A percentile compares a stretch with the other conserved stretches of the same genome.
Conservation (phyloP, 2,329 filamentous ascomycete species). For the Sphaerulina musiva region DNA sequence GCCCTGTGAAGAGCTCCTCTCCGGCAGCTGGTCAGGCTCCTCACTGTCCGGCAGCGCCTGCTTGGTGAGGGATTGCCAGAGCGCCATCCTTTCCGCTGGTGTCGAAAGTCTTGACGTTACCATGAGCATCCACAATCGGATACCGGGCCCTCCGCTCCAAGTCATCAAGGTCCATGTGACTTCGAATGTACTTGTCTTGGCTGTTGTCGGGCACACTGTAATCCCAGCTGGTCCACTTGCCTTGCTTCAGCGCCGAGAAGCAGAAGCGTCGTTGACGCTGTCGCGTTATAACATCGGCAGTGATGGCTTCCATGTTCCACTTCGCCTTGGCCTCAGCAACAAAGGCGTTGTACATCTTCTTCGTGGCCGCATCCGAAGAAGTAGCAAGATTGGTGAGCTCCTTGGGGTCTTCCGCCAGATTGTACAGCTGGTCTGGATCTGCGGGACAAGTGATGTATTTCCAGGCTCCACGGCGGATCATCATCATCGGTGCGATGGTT, state of each 20-base stretch:
- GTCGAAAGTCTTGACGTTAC: constrained; percentile 29
- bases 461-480: constrained; percentile 85
- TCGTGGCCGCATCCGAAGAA: constrained; percentile 35
- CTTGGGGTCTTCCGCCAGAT: constrained; percentile 66
- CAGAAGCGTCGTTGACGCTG: constrained; percentile 74
- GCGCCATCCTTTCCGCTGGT: constrained; percentile 22
- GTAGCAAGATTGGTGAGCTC: constrained; percentile 66
- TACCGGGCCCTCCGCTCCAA: constrained; percentile 70
- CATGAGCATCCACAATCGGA: constrained; percentile 50
- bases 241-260: constrained; percentile 71
- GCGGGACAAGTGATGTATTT: constrained; percentile 84
- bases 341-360: constrained; percentile 53
- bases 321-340: constrained; percentile 63
- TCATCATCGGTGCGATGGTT: constrained; percentile 80
- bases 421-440: constrained; percentile 78
- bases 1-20: neutral
- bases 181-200: constrained; percentile 68
- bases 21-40: neutral
- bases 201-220: constrained; percentile 67
- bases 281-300: constrained; percentile 63
- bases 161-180: constrained; percentile 72
- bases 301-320: constrained; percentile 79
- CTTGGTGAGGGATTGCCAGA: constrained; percentile 28
- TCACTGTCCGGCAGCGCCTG: constrained; percentile 32
- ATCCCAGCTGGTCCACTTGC: constrained; percentile 77